phyloP scores from a whole-genome alignment of 352 stramenopile genomes.

The Phytophthora quininea region DNA sequence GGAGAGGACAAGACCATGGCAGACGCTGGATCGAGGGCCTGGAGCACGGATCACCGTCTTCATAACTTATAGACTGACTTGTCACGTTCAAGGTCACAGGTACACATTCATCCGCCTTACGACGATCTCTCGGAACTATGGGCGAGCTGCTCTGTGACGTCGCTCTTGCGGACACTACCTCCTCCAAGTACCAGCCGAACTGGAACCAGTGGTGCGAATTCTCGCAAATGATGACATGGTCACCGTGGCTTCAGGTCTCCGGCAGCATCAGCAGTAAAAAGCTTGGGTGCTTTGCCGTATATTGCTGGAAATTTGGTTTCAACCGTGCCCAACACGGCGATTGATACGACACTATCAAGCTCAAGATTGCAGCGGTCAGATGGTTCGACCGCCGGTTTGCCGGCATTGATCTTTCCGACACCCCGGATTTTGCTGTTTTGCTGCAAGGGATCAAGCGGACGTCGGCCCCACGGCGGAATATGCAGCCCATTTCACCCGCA shows the following conservation, averaged over 20 bases:
- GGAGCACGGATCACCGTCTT: constrained; percentile 6
- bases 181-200: constrained; percentile 3
- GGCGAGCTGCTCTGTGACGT: constrained; percentile 6
- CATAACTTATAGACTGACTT: constrained; percentile 17
- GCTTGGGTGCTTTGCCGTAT: constrained; percentile 18
- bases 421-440: constrained; percentile 16
- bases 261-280: constrained; percentile 7
- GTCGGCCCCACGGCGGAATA: constrained; percentile 23
- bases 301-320: constrained; percentile 19
- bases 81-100: constrained; percentile 17
- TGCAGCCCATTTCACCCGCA: constrained; percentile 27
- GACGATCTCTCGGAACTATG: constrained; percentile 19
- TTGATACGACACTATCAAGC: constrained; percentile 19
- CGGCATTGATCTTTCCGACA: constrained; percentile 4
- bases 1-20: constrained; percentile 14
- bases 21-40: constrained; percentile 13
- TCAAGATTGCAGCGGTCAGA: constrained; percentile 19
- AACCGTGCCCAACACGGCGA: constrained; percentile 19
- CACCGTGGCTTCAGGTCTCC: constrained; percentile 1
- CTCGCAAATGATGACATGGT: not conserved
- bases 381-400: constrained; percentile 27
- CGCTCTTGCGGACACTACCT: not conserved
- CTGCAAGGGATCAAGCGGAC: constrained; percentile 26
- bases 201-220: constrained; percentile 15
- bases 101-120: constrained; percentile 9